Percentiles rank a stretch among this genome's conserved stretches.
Evolutionary conservation across 2,329 filamentous ascomycete genomes (phyloP).

Genomic region (Cercospora beticola): DNA sequence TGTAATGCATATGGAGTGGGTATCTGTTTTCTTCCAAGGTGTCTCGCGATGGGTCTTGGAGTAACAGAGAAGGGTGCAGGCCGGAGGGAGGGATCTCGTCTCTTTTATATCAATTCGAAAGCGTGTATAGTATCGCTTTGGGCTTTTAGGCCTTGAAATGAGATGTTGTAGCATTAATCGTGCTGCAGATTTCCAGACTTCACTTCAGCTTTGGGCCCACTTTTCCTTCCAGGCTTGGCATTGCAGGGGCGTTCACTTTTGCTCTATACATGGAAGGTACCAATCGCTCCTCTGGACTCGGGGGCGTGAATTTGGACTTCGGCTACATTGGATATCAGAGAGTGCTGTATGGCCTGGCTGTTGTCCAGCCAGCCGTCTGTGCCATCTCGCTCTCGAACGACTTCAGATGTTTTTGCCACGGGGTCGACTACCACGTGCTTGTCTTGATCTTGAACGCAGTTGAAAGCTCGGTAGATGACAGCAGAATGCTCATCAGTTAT

Average conservation of each 20-base stretch:
- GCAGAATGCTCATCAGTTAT: constrained; percentile 61
- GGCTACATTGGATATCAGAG: background rate
- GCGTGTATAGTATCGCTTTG: background rate
- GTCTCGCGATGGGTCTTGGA: background rate
- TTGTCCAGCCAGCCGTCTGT: constrained; percentile 64
- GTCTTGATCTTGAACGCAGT: constrained; percentile 66
- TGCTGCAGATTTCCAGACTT: background rate
- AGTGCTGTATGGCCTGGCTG: constrained; percentile 55
- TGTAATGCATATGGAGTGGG: constrained; percentile 1
- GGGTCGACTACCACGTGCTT: constrained; percentile 62
- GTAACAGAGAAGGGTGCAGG: background rate
- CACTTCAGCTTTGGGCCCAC: constrained; percentile 4
- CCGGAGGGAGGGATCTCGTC: background rate
- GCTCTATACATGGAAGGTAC: background rate
- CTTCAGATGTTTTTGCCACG: constrained; percentile 45
- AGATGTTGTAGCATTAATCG: background rate
- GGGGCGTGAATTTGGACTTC: background rate
- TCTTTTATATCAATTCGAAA: background rate
- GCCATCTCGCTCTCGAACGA: constrained; percentile 59
- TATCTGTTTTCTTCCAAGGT: background rate
- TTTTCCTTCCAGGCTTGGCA: background rate
- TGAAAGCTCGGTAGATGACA: constrained; percentile 65
- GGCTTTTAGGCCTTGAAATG: background rate
- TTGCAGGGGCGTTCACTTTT: background rate
- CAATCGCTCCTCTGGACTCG: background rate